Evolutionary conservation across 2,329 filamentous ascomycete species (phyloP), one percentile per base, ranked within the genome.

Genomic region (Calycina marina): DNA sequence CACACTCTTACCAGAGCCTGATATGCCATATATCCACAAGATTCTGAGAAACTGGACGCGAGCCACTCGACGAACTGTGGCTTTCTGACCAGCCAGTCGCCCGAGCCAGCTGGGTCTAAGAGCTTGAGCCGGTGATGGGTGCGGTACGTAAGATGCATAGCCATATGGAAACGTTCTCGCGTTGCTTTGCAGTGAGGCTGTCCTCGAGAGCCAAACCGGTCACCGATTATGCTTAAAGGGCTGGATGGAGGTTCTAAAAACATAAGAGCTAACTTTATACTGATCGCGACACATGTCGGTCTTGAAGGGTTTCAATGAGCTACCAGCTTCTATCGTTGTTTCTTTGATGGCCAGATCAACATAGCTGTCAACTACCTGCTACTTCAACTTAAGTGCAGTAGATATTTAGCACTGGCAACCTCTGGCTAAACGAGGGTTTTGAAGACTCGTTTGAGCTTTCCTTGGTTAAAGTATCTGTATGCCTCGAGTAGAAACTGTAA

Each of bases 21-120:
- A 45, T 33, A 50, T 51, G 3, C 54, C 50, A 41, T 53, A 46
- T 5, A 56, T 45, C 52, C 46, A 55, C 15, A 56, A 32, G 6
- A 56, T 48, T 2, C 50, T 4, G 46, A 54, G 13, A 34, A 33
- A 35, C 47, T 51, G 6, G 44, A 39, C 18, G 44, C 38, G 18
- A 41, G 42, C 51, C 48, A 54, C 25, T 46, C 32, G 9, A 31
- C 34, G 32, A 51, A 53, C 6, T 36, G 34, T 14, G 26, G 34
- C 15, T 47, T 31, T 10, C 22, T 25, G 5, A 45, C 27, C 3
- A 50, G 39, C 46, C 46, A 50, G 13, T 35, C 18, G 6, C 46
- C 40, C 11, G 42, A 42, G 18, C 36, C 41, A 14, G 32, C 10
- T 6, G 49, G 20, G 5, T 28, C 38, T 30, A 41, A 32, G 13